These are phyloP conservation scores for Peronospora tabacina DNA, from an alignment of 352 stramenopile species.

Conservation along the genomic window DNA sequence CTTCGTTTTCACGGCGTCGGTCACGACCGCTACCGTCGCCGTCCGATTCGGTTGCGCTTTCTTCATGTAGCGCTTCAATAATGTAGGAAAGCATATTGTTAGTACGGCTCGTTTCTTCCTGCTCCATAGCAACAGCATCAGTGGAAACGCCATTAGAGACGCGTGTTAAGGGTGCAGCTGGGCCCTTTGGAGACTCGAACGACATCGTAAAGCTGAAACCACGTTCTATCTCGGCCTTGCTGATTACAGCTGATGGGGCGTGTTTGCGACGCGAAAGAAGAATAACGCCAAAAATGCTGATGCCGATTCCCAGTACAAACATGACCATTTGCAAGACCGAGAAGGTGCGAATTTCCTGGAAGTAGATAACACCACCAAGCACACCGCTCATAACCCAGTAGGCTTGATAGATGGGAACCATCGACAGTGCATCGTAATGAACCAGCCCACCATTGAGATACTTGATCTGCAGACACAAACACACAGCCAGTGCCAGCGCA, in stretches of 20 bases:
- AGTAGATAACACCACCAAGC: conserved; percentile 87
- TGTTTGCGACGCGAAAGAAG: conserved; percentile 72
- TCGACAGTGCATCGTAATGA: conserved; percentile 73
- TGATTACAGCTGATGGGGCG: conserved; percentile 18
- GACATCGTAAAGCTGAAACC: conserved; percentile 60
- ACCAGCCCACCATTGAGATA: conserved; percentile 73
- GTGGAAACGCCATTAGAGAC: conserved; percentile 8
- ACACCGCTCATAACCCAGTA: conserved; percentile 89
- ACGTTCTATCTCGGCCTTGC: conserved; percentile 53
- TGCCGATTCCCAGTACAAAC: conserved; percentile 77
- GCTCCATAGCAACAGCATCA: conserved; percentile 5
- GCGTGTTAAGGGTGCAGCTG: conserved; percentile 10
- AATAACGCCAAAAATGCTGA: conserved; percentile 79
- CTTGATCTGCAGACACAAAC: conserved; percentile 65
- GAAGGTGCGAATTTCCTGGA: conserved; percentile 83
- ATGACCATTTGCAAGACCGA: conserved; percentile 62
- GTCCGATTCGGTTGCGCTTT: conserved; percentile 29
- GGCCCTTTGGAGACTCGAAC: conserved; percentile 13
- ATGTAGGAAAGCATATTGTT: conserved; percentile 15
- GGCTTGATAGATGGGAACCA: conserved; percentile 81
- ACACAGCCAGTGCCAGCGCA: conserved; percentile 46
- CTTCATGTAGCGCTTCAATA: conserved; percentile 18
- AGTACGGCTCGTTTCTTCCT: background rate
- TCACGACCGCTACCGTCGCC: conserved; percentile 18
- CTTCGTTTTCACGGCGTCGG: conserved; percentile 28